A percentile compares a stretch with the other conserved stretches of the same genome.
These are phyloP conservation scores for Arthrobotrys sinensis DNA, from an alignment of 2,329 filamentous ascomycete species.

Conservation along the genomic window DNA sequence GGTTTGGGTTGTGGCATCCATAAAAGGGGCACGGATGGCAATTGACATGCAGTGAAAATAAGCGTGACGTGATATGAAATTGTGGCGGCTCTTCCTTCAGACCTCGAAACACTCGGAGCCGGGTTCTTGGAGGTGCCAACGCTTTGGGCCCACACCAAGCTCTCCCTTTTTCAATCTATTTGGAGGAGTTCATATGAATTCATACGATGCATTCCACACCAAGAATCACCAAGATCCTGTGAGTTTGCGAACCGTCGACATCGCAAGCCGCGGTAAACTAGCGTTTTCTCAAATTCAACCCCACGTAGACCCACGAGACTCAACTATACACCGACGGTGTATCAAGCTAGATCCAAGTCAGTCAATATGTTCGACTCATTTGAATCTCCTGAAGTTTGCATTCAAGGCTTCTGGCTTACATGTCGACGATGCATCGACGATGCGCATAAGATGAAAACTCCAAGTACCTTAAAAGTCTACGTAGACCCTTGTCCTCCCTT, in stretches of 20 bases:
- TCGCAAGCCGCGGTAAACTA: neutral
- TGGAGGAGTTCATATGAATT: conserved; percentile 15
- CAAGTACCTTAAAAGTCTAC: neutral
- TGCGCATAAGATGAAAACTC: conserved; percentile 16
- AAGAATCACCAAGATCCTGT: conserved; percentile 1
- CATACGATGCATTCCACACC: neutral
- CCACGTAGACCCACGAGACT: neutral
- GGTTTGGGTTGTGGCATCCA: conserved; percentile 22
- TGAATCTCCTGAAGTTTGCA: neutral
- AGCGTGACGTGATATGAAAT: conserved; percentile 45
- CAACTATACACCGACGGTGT: too few relatives aligned
- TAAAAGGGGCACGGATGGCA: conserved; percentile 46
- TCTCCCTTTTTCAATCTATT: conserved; percentile 26
- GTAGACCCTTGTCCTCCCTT: conserved; percentile 17
- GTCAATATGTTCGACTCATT: neutral
- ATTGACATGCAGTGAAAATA: conserved; percentile 14
- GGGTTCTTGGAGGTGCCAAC: conserved; percentile 22
- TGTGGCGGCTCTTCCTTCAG: conserved; percentile 28
- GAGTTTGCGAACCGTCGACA: neutral
- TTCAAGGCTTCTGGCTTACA: neutral
- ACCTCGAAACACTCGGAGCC: conserved; percentile 42
- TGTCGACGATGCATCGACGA: neutral
- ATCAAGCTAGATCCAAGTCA: neutral
- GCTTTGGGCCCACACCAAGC: conserved; percentile 27
- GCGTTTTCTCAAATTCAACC: neutral